Conservation (phyloP, 345 rosid species). For the Stellera chamaejasme region DNA sequence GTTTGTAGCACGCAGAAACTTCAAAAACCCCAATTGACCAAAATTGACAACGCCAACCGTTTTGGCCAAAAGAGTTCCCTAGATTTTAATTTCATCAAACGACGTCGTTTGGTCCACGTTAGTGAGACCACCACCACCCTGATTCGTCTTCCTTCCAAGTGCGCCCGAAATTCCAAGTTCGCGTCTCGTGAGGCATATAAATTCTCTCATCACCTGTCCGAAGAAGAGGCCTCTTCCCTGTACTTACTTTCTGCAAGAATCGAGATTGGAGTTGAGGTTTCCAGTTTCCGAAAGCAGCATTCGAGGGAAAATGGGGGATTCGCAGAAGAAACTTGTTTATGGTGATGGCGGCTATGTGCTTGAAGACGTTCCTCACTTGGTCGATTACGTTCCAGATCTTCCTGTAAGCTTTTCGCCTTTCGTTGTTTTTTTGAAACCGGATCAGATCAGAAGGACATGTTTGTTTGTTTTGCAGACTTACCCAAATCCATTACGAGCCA, state of each 20-base stretch:
- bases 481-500: constrained; percentile 51
- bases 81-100: too few relatives aligned
- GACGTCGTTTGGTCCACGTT: too few relatives aligned
- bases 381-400: constrained; percentile 63
- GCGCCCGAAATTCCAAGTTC: neutral
- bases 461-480: constrained; percentile 33
- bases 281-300: too few relatives aligned
- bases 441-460: neutral
- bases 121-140: neutral
- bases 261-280: too few relatives aligned
- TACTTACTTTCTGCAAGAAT: too few relatives aligned
- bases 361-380: constrained; percentile 73
- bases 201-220: constrained; percentile 9
- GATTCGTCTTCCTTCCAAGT: neutral
- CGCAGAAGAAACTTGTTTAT: constrained; percentile 26
- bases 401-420: constrained; percentile 25
- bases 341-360: constrained; percentile 61
- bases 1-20: too few relatives aligned
- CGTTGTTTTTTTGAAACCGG: neutral
- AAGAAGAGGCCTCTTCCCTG: constrained; percentile 6
- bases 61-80: too few relatives aligned
- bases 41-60: too few relatives aligned
- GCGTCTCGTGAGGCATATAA: constrained; percentile 8
- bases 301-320: constrained; percentile 12
- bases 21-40: too few relatives aligned